Conservation (phyloP, 1,284 basidiomycete genomes). For the Mycosarcoma maydis region DNA sequence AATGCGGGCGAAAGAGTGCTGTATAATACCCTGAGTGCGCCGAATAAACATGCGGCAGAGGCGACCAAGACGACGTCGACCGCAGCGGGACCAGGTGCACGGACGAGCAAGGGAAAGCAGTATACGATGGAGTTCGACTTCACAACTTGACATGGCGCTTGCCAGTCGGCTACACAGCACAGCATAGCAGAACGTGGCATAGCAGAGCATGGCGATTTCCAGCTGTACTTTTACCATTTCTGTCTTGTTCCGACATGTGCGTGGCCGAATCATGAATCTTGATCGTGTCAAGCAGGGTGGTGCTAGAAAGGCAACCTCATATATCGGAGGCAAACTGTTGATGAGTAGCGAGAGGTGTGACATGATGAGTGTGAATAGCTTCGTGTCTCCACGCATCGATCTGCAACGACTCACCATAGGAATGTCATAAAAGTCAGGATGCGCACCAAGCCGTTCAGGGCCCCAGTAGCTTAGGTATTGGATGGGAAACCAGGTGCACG, state of each 20-base stretch:
- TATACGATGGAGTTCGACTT: slow-evolving; percentile 41
- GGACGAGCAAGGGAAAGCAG: neutral
- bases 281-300: too few relatives aligned
- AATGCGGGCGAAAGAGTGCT: slow-evolving; percentile 88
- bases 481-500: slow-evolving; percentile 3
- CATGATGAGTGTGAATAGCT: neutral
- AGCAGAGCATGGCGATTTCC: too few relatives aligned
- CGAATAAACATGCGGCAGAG: neutral
- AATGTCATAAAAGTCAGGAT: slow-evolving; percentile 20
- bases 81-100: too few relatives aligned
- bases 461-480: slow-evolving; percentile 27
- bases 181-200: neutral
- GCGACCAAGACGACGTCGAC: neutral
- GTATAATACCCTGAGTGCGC: slow-evolving; percentile 6
- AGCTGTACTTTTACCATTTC: neutral
- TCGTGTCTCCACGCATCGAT: neutral
- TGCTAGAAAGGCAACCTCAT: neutral
- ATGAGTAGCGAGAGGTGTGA: too few relatives aligned
- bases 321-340: slow-evolving; percentile 10
- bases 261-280: too few relatives aligned
- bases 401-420: slow-evolving; percentile 15
- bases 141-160: neutral
- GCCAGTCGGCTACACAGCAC: too few relatives aligned
- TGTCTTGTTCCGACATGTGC: too few relatives aligned
- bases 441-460: slow-evolving; percentile 7